Evolutionary conservation across 495 filamentous ascomycete species (phyloP).

Genomic region (Neurospora sp.): DNA sequence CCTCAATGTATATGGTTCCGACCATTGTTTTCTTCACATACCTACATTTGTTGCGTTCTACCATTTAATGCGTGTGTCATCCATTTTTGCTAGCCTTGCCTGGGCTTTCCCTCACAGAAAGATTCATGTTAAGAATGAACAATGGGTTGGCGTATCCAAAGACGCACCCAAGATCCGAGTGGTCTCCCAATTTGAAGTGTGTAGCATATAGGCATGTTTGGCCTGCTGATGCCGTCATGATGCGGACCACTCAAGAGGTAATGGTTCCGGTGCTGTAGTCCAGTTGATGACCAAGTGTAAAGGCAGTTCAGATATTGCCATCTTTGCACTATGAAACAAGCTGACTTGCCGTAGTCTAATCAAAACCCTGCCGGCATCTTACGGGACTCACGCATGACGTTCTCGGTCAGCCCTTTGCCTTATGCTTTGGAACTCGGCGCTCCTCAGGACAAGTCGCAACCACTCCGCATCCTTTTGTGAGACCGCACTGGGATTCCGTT

Average conservation of each 20-base stretch:
- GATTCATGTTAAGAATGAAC: neutral
- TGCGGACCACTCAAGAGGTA: neutral
- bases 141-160: neutral
- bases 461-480: neutral
- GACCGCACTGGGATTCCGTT: neutral
- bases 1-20: neutral
- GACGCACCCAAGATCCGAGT: neutral
- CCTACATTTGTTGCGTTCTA: neutral
- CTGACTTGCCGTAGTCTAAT: neutral
- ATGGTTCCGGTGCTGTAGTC: neutral
- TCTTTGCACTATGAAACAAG: neutral
- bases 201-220: neutral
- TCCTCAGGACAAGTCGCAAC: neutral
- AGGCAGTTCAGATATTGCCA: neutral
- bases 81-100: neutral
- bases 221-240: neutral
- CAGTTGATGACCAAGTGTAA: neutral
- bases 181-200: neutral
- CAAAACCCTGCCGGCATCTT: neutral
- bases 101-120: neutral
- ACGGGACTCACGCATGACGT: neutral
- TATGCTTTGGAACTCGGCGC: neutral
- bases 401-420: neutral
- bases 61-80: neutral
- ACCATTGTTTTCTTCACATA: neutral